Evolutionary conservation across 345 rosid genomes (phyloP).

Genomic region (Lepidium aucheri): DNA sequence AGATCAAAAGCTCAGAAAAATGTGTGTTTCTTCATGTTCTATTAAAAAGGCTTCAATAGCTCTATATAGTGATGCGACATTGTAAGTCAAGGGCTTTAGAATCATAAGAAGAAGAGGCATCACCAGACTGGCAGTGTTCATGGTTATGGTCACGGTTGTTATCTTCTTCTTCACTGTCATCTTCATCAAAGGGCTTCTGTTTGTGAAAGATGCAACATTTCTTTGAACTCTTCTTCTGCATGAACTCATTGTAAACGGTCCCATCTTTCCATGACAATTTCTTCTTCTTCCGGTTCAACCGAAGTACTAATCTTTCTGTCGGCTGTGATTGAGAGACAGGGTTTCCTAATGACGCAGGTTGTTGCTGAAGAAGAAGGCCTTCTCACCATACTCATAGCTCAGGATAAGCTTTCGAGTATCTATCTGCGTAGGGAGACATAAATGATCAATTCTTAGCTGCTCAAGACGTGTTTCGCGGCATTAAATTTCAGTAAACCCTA

Average conservation of each 20-base stretch:
- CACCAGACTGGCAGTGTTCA: constrained; percentile 11
- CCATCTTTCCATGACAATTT: constrained; percentile 93
- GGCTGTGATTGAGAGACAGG: too few relatives aligned
- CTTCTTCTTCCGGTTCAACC: constrained; percentile 68
- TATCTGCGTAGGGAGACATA: constrained; percentile 13
- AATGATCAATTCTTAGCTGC: not conserved
- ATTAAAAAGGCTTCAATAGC: not conserved
- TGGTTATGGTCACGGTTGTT: constrained; percentile 21
- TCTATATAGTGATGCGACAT: not conserved
- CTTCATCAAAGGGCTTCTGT: constrained; percentile 85
- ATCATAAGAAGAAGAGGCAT: constrained; percentile 27
- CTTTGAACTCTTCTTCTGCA: constrained; percentile 97
- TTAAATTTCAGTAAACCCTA: not conserved
- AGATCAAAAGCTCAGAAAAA: not conserved
- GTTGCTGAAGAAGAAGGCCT: too few relatives aligned
- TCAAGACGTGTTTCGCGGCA: not conserved
- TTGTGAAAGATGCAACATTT: constrained; percentile 97
- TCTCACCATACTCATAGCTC: too few relatives aligned
- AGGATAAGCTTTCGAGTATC: not conserved
- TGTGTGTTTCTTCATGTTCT: constrained; percentile 1
- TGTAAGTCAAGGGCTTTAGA: constrained; percentile 12
- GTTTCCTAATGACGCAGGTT: too few relatives aligned
- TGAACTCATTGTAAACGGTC: constrained; percentile 88
- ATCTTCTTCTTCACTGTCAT: constrained; percentile 71
- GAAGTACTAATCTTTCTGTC: too few relatives aligned